Percentiles rank a stretch among this genome's conserved stretches.
These are phyloP conservation scores for Barbatosphaeria neglecta DNA, from an alignment of 495 filamentous ascomycete species.

Conservation along the genomic window DNA sequence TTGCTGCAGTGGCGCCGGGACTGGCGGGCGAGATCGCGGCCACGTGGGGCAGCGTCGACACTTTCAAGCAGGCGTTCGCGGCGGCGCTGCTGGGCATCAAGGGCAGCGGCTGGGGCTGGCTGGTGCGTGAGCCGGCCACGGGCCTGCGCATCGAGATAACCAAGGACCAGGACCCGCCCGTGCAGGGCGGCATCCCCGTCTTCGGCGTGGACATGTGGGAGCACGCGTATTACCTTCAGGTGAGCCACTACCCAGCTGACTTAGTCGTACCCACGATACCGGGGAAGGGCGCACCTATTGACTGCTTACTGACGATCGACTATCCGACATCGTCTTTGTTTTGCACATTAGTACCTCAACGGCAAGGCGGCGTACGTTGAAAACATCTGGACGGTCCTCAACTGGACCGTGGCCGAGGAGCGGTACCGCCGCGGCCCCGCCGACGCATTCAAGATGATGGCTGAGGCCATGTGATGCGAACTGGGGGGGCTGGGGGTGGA, in stretches of 20 bases:
- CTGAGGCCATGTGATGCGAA: slow-evolving; percentile 16
- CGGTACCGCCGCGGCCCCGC: slow-evolving; percentile 44
- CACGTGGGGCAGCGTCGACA: slow-evolving; percentile 53
- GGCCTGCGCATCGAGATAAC: slow-evolving; percentile 66
- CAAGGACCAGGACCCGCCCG: slow-evolving; percentile 89
- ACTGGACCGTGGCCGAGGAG: slow-evolving; percentile 91
- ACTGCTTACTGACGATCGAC: no score
- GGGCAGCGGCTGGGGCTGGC: slow-evolving; percentile 71
- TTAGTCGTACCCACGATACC: no score
- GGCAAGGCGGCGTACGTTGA: slow-evolving; percentile 95
- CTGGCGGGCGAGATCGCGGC: slow-evolving; percentile 53
- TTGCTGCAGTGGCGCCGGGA: slow-evolving; percentile 35
- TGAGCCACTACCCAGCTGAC: no score
- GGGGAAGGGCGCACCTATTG: no score
- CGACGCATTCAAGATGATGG: slow-evolving; percentile 21
- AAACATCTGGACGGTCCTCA: slow-evolving; percentile 94
- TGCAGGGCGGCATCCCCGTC: slow-evolving; percentile 73
- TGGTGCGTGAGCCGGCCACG: slow-evolving; percentile 76
- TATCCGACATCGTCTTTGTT: no score
- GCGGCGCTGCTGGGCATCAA: slow-evolving; percentile 48
- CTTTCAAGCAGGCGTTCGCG: slow-evolving; percentile 68
- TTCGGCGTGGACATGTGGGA: slow-evolving; percentile 98
- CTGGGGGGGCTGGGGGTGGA: no score
- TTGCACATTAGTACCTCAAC: slow-evolving; percentile 71
- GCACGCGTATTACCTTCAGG: slow-evolving; percentile 63